Base-by-base conservation (phyloP, 2,329 filamentous ascomycete species). In the Exophiala sp. region DNA sequence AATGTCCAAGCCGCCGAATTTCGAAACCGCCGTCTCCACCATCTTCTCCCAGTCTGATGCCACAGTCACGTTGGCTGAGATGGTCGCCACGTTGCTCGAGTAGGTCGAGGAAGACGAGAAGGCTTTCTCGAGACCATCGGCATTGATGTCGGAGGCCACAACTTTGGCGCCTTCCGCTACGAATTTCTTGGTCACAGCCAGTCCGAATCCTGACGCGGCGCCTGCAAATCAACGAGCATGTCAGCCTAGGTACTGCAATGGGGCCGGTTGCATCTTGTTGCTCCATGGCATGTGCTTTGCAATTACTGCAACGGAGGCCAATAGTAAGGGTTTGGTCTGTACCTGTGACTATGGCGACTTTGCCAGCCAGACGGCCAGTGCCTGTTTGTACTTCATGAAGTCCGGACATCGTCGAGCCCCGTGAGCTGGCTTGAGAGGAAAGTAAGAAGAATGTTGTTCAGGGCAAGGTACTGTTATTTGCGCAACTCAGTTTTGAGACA, bases 301-400 rank as follows among this genome's bases (percentile, higher is more conserved):
- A n/a, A n/a, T n/a, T n/a, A n/a, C n/a, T n/a, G n/a, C n/a, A n/a
- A n/a, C n/a, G n/a, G n/a, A n/a, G n/a, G n/a, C n/a, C n/a, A n/a
- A n/a, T n/a, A n/a, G n/a, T n/a, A n/a, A n/a, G n/a, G n/a, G n/a
- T n/a, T n/a, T n/a, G n/a, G n/a, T n/a, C n/a, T 50, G 32, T 48
- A 72, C 70, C 70, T 14, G 70, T 73, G 19, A 73, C 68, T 39
- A 73, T 70, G 54, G 69, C 69, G 34, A 72, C 68, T 56, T 73
- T 73, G 49, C 68, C 69, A 48, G 67, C 63, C 9, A 73, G 63
- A 47, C 70, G 64, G 24, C 58, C 58, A 8, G 56, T 53, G 23
- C 58, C 58, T 30, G 53, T 58, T 23, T 60, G 58, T 29, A 60
- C 53, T 43, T 53, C 44, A 34, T 60, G 58, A 29, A 60, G 53